These are phyloP conservation scores for Stereum hirsutum DNA, from an alignment of 1,284 basidiomycete species.

Conservation along the genomic window DNA sequence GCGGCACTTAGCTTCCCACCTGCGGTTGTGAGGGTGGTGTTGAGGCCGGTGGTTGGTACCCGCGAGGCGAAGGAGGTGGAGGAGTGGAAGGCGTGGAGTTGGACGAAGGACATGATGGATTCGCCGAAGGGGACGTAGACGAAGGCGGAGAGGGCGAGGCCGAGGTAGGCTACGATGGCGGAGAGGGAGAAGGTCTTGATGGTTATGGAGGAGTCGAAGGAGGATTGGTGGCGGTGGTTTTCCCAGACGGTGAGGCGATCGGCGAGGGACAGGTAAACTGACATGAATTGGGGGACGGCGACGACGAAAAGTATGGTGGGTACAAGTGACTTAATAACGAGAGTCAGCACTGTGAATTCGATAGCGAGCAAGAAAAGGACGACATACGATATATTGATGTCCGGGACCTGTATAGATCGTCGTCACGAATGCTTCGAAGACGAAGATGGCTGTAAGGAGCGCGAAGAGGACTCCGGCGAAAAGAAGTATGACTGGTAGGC, in stretches of 20 bases:
- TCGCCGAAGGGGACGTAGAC: conserved; percentile 91
- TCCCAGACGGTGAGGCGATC: conserved; percentile 80
- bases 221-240: conserved; percentile 77
- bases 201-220: conserved; percentile 75
- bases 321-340: conserved; percentile 47
- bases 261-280: conserved; percentile 67
- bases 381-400: conserved; percentile 62
- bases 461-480: conserved; percentile 68
- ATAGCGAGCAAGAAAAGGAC: neutral
- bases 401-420: conserved; percentile 84
- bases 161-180: conserved; percentile 84
- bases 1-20: neutral
- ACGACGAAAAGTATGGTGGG: conserved; percentile 83
- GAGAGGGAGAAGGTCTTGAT: conserved; percentile 89
- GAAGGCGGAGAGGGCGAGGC: conserved; percentile 79
- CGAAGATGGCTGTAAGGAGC: conserved; percentile 73
- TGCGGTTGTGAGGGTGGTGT: neutral
- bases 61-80: conserved; percentile 13
- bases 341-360: conserved; percentile 3
- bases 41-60: conserved; percentile 9
- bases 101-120: conserved; percentile 59
- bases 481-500: conserved; percentile 70
- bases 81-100: conserved; percentile 26
- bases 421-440: conserved; percentile 83
- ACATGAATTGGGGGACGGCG: conserved; percentile 80